Evolutionary conservation across 495 filamentous ascomycete genomes (phyloP), one percentile per base, ranked within the genome.

Genomic region (Penicillium daleae): DNA sequence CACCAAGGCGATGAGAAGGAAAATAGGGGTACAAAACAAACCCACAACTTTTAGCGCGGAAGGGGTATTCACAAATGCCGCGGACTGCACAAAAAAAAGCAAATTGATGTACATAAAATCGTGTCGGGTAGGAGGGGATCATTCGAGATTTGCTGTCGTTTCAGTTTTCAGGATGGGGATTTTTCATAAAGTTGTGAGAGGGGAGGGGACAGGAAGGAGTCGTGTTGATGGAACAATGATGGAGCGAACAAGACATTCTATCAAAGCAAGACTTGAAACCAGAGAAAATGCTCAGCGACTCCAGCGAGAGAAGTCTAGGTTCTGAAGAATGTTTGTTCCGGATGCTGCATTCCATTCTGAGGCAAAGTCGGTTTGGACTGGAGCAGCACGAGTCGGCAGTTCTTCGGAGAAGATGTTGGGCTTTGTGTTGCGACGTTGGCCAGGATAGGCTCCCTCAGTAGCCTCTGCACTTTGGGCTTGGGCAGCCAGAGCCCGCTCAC

Each of bases 401-500:
- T 82, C 79, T 52, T 80, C 78, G 12, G 75, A 78, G 66, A 76
- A 77, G 31, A 80, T 80, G 32, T 76, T 82, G 48, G 77, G 62
- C 48, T 80, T 78, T 0, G 79, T 82, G 61, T 78, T 80, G 49
- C 79, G 79, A n/a, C 79, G 77, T 40, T 74, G 74, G 22, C 71
- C 72, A 17, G 77, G 74, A 48, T 80, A 80, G 13, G 76, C 67
- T 2, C 72, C 75, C 61, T 82, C 79, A 9, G 71, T 42, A 4
- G 67, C 57, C 52, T 79, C 79, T 1, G 73, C 33, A 31, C 57
- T 66, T 54, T 76, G 71, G 2, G 67, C 66, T 29, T 76, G 79
- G 8, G 70, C 64, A 7, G 64, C 69, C 12, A 80, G 60, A 62
- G 70, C 70, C 70, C 77, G 74, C 63, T 96, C 91, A 37, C 93